A percentile compares a stretch with the other conserved stretches of the same genome.
phyloP scores from a whole-genome alignment of 768 basidiomycete genomes.

The Cantharellus anzutake region DNA sequence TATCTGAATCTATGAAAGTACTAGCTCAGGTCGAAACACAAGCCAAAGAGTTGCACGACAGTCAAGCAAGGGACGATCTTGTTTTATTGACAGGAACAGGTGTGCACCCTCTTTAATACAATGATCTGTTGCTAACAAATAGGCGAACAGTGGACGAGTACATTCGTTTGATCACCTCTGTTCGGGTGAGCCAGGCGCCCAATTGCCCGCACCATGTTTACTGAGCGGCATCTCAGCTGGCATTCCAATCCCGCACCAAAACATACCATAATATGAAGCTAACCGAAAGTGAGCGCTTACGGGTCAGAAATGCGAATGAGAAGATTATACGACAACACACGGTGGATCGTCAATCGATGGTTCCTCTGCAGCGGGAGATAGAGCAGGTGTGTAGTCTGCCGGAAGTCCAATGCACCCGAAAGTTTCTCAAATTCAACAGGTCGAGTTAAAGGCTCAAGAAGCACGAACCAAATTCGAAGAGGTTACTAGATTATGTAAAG shows the following conservation, averaged over 20 bases:
- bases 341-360: conserved; percentile 47
- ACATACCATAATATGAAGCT: conserved; percentile 66
- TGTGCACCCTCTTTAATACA: conserved; percentile 12
- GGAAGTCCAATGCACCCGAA: too few relatives aligned
- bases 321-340: conserved; percentile 62
- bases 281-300: conserved; percentile 53
- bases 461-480: conserved; percentile 79
- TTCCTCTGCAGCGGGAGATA: conserved; percentile 57
- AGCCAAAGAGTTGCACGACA: conserved; percentile 51
- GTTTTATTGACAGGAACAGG: conserved; percentile 62
- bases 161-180: conserved; percentile 72
- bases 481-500: conserved; percentile 71
- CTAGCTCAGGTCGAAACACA: conserved; percentile 58
- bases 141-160: conserved; percentile 62
- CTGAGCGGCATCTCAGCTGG: conserved; percentile 32
- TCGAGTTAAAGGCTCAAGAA: conserved; percentile 68
- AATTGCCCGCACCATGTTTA: not conserved
- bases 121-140: not conserved
- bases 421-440: conserved; percentile 24
- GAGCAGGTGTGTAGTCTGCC: conserved; percentile 39
- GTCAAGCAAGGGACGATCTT: conserved; percentile 69
- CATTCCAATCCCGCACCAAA: conserved; percentile 75
- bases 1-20: conserved; percentile 48
- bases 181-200: conserved; percentile 36
- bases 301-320: conserved; percentile 61